Evolutionary conservation across 2,329 filamentous ascomycete species (phyloP), one percentile per base, ranked within the genome.

Genomic region (Penicillium sp.): DNA sequence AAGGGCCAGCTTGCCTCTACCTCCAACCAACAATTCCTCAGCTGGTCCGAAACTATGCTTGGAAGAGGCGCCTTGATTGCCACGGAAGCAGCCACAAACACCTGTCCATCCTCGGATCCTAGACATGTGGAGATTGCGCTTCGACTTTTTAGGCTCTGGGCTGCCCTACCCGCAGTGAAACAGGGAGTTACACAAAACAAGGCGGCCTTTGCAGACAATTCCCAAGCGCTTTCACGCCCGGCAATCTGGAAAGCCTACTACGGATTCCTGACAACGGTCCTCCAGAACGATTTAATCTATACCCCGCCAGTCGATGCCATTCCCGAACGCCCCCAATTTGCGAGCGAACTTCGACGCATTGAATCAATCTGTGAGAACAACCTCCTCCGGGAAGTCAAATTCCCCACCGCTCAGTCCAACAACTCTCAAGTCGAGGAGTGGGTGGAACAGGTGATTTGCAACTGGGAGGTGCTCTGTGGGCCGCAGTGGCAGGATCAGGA

Each of bases 221-320:
- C 63, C 0, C 64, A 60, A n/a, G 54, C 66, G 18, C 60, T 56
- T 3, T 64, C 69, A 2, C 71, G 66, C 33, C 59, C 67, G 8
- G 79, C 85, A 36, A 86, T 96, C 40, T 97, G 92, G 92, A 87
- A 84, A 64, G 85, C 90, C 58, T 97, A 97, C 71, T 96, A 96
- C 69, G 77, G 85, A 40, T 85, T 89, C 1, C 77, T 97, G 16
- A 95, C 92, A 2, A 80, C 80, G n/a, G 84, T 96, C 31, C 73
- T 97, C 6, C 87, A 88, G 63, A 76, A 85, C 29, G 67, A 56
- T 14, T 59, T 72, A 48, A 43, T 55, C 53, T 87, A 77, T 49
- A 58, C 60, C 8, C 58, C 69, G 28, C 54, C 65, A 2, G 59
- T 67, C 26, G 62, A 69, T 19, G 68, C 67, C 8, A 33, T 45